These are phyloP conservation scores for Colletotrichum sp. DNA, from an alignment of 2,329 filamentous ascomycete genomes.

Conservation along the genomic window DNA sequence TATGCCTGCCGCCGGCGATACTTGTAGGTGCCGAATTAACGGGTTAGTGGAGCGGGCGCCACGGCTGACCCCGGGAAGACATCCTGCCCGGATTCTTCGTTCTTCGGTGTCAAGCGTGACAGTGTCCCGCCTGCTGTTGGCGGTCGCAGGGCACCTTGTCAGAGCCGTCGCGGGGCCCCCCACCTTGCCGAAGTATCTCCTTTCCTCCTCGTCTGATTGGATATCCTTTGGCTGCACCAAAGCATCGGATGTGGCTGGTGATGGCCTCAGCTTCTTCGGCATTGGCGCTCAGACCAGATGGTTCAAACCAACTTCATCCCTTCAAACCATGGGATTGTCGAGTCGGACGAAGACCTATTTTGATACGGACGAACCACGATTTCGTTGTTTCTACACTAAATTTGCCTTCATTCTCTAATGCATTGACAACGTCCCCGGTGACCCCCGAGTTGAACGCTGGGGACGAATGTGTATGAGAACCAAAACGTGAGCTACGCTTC, in stretches of 20 bases:
- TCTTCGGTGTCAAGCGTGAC: background rate
- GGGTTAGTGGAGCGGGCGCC: background rate
- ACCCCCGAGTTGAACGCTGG: background rate
- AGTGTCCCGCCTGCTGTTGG: background rate
- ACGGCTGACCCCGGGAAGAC: conserved; percentile 2
- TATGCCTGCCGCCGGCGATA: conserved; percentile 15
- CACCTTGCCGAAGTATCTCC: conserved; percentile 3
- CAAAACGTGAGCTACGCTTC: background rate
- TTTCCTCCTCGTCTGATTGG: background rate
- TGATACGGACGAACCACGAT: background rate
- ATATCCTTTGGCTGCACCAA: background rate
- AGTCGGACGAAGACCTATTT: background rate
- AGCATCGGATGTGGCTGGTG: background rate
- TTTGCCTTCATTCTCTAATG: background rate
- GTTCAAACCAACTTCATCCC: background rate
- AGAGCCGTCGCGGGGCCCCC: background rate
- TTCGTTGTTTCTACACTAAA: background rate
- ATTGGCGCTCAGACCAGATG: background rate
- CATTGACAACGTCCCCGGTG: background rate
- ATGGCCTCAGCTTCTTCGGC: background rate
- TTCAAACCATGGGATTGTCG: background rate
- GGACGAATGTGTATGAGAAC: background rate
- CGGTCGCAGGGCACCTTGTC: background rate
- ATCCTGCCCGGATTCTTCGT: background rate
- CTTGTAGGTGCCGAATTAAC: conserved; percentile 15